Percentiles rank a stretch among this genome's conserved stretches.
Evolutionary conservation across 371 early-diverging fungal species (phyloP).

Genomic region (Conidiobolus incongruus): DNA sequence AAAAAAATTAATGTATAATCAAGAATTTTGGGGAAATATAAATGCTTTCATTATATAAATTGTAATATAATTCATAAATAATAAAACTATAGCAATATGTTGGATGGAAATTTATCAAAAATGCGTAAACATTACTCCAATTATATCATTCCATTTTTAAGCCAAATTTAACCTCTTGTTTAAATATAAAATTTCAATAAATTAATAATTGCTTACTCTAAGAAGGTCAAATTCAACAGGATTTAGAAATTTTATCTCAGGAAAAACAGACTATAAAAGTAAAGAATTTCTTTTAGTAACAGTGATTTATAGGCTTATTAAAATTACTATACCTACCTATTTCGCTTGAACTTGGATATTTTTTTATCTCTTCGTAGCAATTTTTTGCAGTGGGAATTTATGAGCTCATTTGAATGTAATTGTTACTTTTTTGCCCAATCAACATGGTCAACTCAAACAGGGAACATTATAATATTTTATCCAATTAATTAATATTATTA

Average conservation of each 20-base stretch:
- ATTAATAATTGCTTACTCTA: slow-evolving; percentile 6
- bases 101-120: too few relatives aligned
- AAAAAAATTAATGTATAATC: too few relatives aligned
- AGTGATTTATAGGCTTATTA: too few relatives aligned
- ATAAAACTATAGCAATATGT: too few relatives aligned
- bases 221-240: slow-evolving; percentile 45
- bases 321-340: slow-evolving; percentile 53
- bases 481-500: not conserved
- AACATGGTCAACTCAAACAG: slow-evolving; percentile 85
- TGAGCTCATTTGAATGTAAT: slow-evolving; percentile 79
- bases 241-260: slow-evolving; percentile 49
- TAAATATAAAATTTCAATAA: slow-evolving; percentile 15
- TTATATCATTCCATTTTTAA: slow-evolving; percentile 38
- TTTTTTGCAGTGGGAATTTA: slow-evolving; percentile 49
- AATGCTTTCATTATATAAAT: too few relatives aligned
- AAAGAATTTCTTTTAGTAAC: too few relatives aligned
- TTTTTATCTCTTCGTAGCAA: slow-evolving; percentile 47
- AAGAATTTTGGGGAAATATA: too few relatives aligned
- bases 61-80: too few relatives aligned
- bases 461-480: too few relatives aligned
- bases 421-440: slow-evolving; percentile 74
- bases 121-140: slow-evolving; percentile 69
- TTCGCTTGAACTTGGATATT: slow-evolving; percentile 69
- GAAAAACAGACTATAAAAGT: slow-evolving; percentile 85
- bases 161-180: slow-evolving; percentile 39